Evolutionary conservation across 306 rosid genomes (phyloP), one percentile per base, ranked within the genome.

Genomic region (Psophocarpus tetragonolobus): DNA sequence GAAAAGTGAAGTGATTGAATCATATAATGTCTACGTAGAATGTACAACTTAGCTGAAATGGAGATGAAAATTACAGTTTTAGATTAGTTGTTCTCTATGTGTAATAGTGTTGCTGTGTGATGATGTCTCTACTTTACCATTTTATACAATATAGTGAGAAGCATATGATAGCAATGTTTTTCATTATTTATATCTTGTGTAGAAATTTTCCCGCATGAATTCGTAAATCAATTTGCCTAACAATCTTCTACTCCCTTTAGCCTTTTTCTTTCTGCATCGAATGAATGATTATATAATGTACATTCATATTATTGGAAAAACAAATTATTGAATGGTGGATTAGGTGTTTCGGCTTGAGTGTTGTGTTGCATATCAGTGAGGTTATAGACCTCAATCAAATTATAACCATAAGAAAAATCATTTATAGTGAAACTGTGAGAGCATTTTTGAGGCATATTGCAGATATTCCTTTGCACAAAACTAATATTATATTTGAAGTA

Each of bases 1-100:
- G 71, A 35, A 26, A 79, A 42, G 74, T 30, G 2, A 33, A 73
- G 80, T 82, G 85, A 77, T 74, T 39, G 47, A 68, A 18, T 71
- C 74, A 60, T 26, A 32, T 38, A 17, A 3, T 23, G 12, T 30
- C 14, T 77, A 4, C 29, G 39, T 51, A 60, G 41, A 65, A 45
- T 67, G 12, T 30, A 76, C 26, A 35, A 61, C 4, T 73, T 67
- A 60, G 70, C 27, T 77, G 12, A 71, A 65, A 36, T 73, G 51
- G 65, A 47, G 8, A 23, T 64, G 64, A 27, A 58, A 26, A 42
- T 42, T 68, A 10, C 29, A 30, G 50, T 38, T 60, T 21, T n/a
- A 27, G 66, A 62, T 77, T 62, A n/a, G n/a, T n/a, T 53, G 7
- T 47, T 51, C 65, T 38, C 33, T 65, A 47, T 47, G 67, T 60